Conservation (phyloP, 2,329 filamentous ascomycete genomes). For the Fusarium sp. region DNA sequence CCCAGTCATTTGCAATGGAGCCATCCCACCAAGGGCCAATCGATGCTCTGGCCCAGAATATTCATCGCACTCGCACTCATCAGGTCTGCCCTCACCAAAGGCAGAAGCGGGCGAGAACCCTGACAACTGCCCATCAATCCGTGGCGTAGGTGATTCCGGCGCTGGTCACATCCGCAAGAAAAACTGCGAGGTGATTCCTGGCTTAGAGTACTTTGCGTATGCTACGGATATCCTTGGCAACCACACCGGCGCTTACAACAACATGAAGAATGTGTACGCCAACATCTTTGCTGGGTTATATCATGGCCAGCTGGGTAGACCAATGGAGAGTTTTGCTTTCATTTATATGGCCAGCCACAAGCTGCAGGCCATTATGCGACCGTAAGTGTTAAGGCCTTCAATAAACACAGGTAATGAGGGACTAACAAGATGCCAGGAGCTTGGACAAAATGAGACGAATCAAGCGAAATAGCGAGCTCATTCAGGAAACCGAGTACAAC, state of each 20-base stretch:
- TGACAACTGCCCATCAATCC: no score
- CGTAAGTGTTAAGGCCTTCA: constrained; percentile 59
- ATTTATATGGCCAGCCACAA: constrained; percentile 66
- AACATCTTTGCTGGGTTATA: constrained; percentile 90
- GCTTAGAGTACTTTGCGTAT: constrained; percentile 87
- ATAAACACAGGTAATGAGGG: not conserved
- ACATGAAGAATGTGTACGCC: constrained; percentile 85
- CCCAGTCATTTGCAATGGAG: constrained; percentile 56
- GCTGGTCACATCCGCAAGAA: constrained; percentile 48
- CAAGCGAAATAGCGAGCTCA: constrained; percentile 49
- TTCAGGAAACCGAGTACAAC: constrained; percentile 62
- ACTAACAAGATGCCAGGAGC: constrained; percentile 50
- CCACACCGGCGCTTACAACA: constrained; percentile 75
- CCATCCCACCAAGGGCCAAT: constrained; percentile 59
- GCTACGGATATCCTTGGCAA: constrained; percentile 88
- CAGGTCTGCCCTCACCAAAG: constrained; percentile 58
- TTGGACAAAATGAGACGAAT: constrained; percentile 58
- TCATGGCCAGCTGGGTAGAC: constrained; percentile 85
- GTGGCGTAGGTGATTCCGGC: constrained; percentile 39
- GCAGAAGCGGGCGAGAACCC: no score
- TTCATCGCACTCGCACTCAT: constrained; percentile 59
- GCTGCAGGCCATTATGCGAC: constrained; percentile 78
- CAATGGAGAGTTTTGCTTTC: constrained; percentile 81
- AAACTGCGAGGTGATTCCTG: constrained; percentile 88
- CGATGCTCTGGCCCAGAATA: constrained; percentile 62